phyloP scores from a whole-genome alignment of 192 early-diverging fungal genomes.

The Backusella tuberculispora region DNA sequence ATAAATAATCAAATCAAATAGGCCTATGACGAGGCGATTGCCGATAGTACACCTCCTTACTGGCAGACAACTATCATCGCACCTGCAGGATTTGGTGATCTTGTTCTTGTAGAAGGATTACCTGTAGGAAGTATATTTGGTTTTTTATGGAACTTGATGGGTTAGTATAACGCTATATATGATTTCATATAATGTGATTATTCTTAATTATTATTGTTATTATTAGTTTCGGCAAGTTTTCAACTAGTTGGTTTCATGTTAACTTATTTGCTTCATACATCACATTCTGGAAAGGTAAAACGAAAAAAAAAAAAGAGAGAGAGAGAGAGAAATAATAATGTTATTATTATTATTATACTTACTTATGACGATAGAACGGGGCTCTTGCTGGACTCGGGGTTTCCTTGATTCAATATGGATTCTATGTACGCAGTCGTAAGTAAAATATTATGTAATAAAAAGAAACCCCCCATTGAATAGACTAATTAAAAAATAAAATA shows the following conservation, averaged over 20 bases:
- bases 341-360: neutral
- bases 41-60: conserved; percentile 65
- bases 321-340: neutral
- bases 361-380: conserved; percentile 50
- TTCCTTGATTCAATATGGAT: conserved; percentile 75
- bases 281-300: conserved; percentile 74
- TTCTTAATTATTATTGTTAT: neutral
- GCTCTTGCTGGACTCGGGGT: conserved; percentile 77
- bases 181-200: neutral
- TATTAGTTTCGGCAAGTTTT: conserved; percentile 70
- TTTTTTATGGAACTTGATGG: conserved; percentile 78
- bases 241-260: conserved; percentile 86
- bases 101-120: conserved; percentile 88
- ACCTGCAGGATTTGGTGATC: conserved; percentile 69
- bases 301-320: neutral
- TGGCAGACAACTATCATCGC: conserved; percentile 74
- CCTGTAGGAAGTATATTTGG: conserved; percentile 78
- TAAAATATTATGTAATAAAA: neutral
- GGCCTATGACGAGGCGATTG: conserved; percentile 76
- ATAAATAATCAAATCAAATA: conserved; percentile 10
- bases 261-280: conserved; percentile 84
- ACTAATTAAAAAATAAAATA: neutral
- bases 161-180: neutral
- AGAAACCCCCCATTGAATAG: neutral
- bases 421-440: conserved; percentile 58